phyloP scores from a whole-genome alignment of 345 rosid genomes.

The Populus alba region DNA sequence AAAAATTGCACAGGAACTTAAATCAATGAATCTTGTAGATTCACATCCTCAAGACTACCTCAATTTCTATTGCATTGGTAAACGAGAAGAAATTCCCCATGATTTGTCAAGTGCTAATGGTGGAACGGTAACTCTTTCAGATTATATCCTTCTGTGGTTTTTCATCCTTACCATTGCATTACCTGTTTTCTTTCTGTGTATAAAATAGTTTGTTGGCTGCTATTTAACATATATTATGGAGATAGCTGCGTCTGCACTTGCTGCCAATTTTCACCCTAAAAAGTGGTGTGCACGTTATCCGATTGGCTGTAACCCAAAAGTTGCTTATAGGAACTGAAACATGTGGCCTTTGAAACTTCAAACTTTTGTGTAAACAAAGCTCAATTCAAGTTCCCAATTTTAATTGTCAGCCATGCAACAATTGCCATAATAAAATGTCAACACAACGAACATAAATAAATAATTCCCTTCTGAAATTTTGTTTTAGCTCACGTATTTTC shows the following conservation, averaged over 20 bases:
- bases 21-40: conserved; percentile 38
- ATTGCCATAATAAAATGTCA: not conserved
- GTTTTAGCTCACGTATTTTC: not conserved
- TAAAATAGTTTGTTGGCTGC: not conserved
- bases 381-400: not conserved
- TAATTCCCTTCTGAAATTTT: not conserved
- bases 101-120: conserved; percentile 25
- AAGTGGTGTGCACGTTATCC: not conserved
- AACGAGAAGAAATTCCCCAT: conserved; percentile 47
- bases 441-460: not conserved
- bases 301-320: not conserved
- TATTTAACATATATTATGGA: not conserved
- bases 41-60: conserved; percentile 83
- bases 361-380: not conserved
- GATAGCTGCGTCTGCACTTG: not conserved
- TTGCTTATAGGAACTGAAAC: not conserved
- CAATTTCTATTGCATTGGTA: conserved; percentile 91
- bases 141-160: conserved; percentile 3
- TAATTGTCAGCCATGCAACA: not conserved
- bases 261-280: not conserved
- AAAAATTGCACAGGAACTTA: conserved; percentile 55
- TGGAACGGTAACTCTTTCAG: conserved; percentile 41
- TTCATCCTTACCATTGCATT: not conserved
- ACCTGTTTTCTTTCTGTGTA: not conserved
- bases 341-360: not conserved